Conservation (phyloP, 495 filamentous ascomycete genomes). For the Penicillium bovifimosum region DNA sequence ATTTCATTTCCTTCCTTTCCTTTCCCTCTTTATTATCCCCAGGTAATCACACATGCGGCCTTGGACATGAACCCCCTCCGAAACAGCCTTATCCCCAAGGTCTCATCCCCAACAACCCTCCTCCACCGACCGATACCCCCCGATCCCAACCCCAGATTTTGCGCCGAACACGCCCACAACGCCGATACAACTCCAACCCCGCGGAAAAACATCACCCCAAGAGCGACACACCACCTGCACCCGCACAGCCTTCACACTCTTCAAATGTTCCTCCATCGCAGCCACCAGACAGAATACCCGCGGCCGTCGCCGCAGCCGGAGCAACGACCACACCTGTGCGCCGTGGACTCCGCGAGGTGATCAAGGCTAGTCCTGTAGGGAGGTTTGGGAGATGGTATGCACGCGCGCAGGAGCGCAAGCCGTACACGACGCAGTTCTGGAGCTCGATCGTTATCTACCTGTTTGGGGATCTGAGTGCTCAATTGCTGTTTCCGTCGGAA, state of each 20-base stretch:
- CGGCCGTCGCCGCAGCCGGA: conserved; percentile 12
- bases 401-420: conserved; percentile 60
- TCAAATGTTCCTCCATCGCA: not conserved
- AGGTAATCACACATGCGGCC: not conserved
- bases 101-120: conserved; percentile 10
- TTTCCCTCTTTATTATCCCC: not conserved
- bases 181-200: conserved; percentile 23
- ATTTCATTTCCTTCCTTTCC: not conserved
- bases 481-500: conserved; percentile 48
- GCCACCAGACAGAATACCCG: conserved; percentile 2
- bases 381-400: conserved; percentile 52
- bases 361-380: conserved; percentile 48
- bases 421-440: conserved; percentile 70
- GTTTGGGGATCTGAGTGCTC: conserved; percentile 74
- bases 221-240: not conserved
- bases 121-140: conserved; percentile 10
- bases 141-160: conserved; percentile 13
- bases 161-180: conserved; percentile 23
- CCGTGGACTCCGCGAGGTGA: conserved; percentile 52
- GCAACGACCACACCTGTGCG: conserved; percentile 28
- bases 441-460: conserved; percentile 74
- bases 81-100: conserved; percentile 12
- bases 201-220: not conserved
- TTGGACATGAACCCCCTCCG: conserved; percentile 20
- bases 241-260: not conserved